Evolutionary conservation across 2,329 filamentous ascomycete genomes (phyloP).

Genomic region (Arthrobotrys sphaeroides): DNA sequence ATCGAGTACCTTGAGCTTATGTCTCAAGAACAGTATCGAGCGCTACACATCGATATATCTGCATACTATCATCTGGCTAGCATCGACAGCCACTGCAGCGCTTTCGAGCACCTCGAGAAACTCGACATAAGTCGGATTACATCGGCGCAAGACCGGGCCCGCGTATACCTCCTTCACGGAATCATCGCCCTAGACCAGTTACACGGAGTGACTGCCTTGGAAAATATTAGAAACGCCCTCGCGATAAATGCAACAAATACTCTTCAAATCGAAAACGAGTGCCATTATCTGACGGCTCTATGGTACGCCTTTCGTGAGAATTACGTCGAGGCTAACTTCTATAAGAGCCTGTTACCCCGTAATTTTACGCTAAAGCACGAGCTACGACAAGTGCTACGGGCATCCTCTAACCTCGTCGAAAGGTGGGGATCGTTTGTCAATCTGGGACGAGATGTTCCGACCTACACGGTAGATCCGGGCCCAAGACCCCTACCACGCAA

Average conservation of each 20-base stretch:
- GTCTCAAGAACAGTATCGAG: not conserved
- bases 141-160: not conserved
- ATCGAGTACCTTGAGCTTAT: not conserved
- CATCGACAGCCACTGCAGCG: too few species aligned
- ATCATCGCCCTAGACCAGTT: not conserved
- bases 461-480: not conserved
- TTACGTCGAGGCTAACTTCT: conserved; percentile 3
- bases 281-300: not conserved
- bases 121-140: not conserved
- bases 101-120: not conserved
- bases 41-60: not conserved
- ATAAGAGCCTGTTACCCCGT: not conserved
- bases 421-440: not conserved
- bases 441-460: not conserved
- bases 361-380: not conserved
- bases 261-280: conserved; percentile 2
- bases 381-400: not conserved
- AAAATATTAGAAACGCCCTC: not conserved
- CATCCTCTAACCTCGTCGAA: not conserved
- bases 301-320: not conserved
- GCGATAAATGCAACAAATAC: not conserved
- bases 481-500: too few species aligned
- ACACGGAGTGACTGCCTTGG: not conserved
- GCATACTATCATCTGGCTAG: not conserved
- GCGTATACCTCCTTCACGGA: not conserved